phyloP scores from a whole-genome alignment of 495 filamentous ascomycete species.

The Penicillium daleae region DNA sequence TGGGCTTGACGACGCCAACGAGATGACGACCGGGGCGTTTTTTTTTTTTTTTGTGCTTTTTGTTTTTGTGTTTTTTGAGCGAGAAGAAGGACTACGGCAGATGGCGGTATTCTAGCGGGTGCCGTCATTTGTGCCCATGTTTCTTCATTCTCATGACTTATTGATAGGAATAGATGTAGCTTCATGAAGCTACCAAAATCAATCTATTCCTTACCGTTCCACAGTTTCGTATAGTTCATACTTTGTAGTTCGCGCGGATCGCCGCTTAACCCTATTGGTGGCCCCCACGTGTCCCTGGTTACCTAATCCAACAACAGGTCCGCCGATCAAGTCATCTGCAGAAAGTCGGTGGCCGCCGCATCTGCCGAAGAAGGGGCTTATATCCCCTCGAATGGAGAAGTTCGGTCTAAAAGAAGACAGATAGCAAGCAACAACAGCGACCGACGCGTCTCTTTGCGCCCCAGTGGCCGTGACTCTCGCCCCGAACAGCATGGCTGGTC shows the following conservation, averaged over 20 bases:
- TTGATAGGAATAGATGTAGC: background rate
- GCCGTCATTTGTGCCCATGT: too few species aligned
- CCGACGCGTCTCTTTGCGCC: slow-evolving; percentile 3
- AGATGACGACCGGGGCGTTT: background rate
- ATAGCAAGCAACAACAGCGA: slow-evolving; percentile 3
- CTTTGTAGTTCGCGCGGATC: slow-evolving; percentile 5
- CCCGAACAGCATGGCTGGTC: slow-evolving; percentile 27
- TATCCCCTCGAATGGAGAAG: slow-evolving; percentile 3
- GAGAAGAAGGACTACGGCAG: too few species aligned
- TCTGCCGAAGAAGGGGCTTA: background rate
- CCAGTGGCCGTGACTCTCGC: background rate
- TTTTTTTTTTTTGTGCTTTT: too few species aligned
- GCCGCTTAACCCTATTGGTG: slow-evolving; percentile 14
- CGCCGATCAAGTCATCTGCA: slow-evolving; percentile 14
- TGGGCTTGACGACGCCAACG: background rate
- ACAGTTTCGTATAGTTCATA: too few species aligned
- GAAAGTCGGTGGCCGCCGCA: slow-evolving; percentile 3
- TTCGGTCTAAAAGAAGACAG: background rate
- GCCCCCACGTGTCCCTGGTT: slow-evolving; percentile 17
- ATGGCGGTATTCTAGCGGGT: too few species aligned
- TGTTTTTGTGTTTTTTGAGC: too few species aligned
- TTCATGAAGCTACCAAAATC: background rate
- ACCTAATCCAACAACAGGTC: slow-evolving; percentile 16
- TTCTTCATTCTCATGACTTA: background rate
- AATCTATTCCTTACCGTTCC: background rate